Evolutionary conservation across 2,329 filamentous ascomycete genomes (phyloP), one percentile per base, ranked within the genome.

Genomic region (Fusarium mundagurra): DNA sequence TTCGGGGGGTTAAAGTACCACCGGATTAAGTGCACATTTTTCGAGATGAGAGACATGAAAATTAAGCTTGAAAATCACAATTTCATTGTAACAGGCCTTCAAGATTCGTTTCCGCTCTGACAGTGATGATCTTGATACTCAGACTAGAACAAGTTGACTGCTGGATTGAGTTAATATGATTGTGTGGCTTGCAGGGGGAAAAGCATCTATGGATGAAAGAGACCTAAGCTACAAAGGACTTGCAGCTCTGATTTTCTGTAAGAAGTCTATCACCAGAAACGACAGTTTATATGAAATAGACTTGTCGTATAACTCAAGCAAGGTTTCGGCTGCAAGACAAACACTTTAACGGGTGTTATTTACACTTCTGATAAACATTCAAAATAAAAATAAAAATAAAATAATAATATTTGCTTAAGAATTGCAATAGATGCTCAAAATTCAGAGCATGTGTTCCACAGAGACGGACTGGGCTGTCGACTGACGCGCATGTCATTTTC

Each of bases 401-500:
- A n/a, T n/a, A n/a, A n/a, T 17, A 20, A 9, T 9, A 12, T 29
- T 29, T 18, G 10, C 22, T 27, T 7, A 7, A 31, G 51, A 29
- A 55, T n/a, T n/a, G 34, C 41, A 16, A 41, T 39, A 22, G n/a
- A 47, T 64, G 41, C 24, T 38, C 14, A 27, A n/a, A 61, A 22
- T 36, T 64, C 22, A n/a, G 31, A 39, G 12, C 55, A 64, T 61
- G 61, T 57, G 68, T 62, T 54, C 47, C 43, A 58, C 62, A 22
- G 33, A 16, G 29, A n/a, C 12, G 29, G 59, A 72, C 64, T 64
- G 54, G 50, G 36, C 16, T 27, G 33, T 57, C 68, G 39, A 69
- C 61, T 75, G 64, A 75, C 72, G 51, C 43, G 55, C 34, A 75
- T 72, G 72, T 75, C 76, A 76, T 67, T 45, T 64, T 60, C 38